Evolutionary conservation across 805 yeast species (phyloP).

Genomic region (Teunomyces stri): DNA sequence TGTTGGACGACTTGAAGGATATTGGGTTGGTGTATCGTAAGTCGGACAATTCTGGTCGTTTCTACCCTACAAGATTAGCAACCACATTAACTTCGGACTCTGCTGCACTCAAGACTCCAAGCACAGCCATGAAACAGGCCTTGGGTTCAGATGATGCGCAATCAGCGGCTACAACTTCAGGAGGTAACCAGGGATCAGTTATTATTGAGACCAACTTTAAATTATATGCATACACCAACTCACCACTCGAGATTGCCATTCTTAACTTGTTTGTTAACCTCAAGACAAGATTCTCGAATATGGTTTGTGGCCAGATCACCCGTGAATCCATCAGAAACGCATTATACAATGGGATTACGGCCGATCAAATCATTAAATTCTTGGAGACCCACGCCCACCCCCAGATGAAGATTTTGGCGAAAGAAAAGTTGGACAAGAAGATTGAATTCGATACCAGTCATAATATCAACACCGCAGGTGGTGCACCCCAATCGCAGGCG

Average conservation of each 20-base stretch:
- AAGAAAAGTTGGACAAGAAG: conserved; percentile 64
- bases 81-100: conserved; percentile 87
- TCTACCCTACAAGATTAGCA: conserved; percentile 89
- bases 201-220: conserved; percentile 93
- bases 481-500: conserved; percentile 33
- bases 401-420: conserved; percentile 76
- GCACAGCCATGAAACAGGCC: conserved; percentile 72
- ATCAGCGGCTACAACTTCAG: conserved; percentile 8
- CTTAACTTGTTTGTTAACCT: conserved; percentile 84
- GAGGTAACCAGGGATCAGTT: conserved; percentile 56
- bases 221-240: conserved; percentile 86
- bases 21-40: conserved; percentile 82
- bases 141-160: conserved; percentile 27
- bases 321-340: conserved; percentile 90
- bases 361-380: conserved; percentile 90
- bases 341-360: conserved; percentile 81
- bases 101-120: conserved; percentile 65
- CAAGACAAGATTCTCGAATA: conserved; percentile 79
- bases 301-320: conserved; percentile 91
- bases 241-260: conserved; percentile 93
- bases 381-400: conserved; percentile 91
- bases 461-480: conserved; percentile 45
- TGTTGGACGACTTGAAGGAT: conserved; percentile 87
- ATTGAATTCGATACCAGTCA: conserved; percentile 58
- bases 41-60: conserved; percentile 53